These are phyloP conservation scores for Phaeophleospora eucalypticola DNA, from an alignment of 2,329 filamentous ascomycete species.

Conservation along the genomic window DNA sequence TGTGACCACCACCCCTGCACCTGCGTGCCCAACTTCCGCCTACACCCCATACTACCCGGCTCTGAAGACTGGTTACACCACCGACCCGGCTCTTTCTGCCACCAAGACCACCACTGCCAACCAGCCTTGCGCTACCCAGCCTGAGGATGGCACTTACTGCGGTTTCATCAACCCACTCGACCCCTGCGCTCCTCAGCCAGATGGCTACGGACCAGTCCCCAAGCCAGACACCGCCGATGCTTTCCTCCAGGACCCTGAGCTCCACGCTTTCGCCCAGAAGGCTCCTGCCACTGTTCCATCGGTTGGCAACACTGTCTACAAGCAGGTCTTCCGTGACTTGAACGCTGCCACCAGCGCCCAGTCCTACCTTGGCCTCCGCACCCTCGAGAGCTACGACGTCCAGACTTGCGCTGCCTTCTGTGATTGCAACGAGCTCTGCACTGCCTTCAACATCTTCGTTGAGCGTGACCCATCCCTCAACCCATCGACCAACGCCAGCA, in stretches of 20 bases:
- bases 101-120: slow-evolving; percentile 18
- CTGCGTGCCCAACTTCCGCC: slow-evolving; percentile 9
- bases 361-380: slow-evolving; percentile 33
- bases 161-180: slow-evolving; percentile 39
- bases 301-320: slow-evolving; percentile 22
- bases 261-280: slow-evolving; percentile 15
- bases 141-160: slow-evolving; percentile 35
- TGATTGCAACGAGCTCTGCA: slow-evolving; percentile 32
- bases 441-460: slow-evolving; percentile 35
- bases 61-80: slow-evolving; percentile 22
- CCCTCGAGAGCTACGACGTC: slow-evolving; percentile 30
- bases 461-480: slow-evolving; percentile 34
- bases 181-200: slow-evolving; percentile 36
- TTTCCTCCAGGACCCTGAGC: slow-evolving; percentile 22
- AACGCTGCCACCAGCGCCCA: slow-evolving; percentile 28
- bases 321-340: slow-evolving; percentile 31
- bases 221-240: slow-evolving; percentile 23
- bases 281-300: slow-evolving; percentile 23
- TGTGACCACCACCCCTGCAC: slow-evolving; percentile 16
- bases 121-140: slow-evolving; percentile 28
- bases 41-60: slow-evolving; percentile 24
- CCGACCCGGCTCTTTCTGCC: slow-evolving; percentile 21
- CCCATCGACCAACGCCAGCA: slow-evolving; percentile 27
- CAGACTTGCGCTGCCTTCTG: slow-evolving; percentile 30
- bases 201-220: slow-evolving; percentile 32